Evolutionary conservation across 2,329 filamentous ascomycete species (phyloP).

Genomic region (Alternaria sp.): DNA sequence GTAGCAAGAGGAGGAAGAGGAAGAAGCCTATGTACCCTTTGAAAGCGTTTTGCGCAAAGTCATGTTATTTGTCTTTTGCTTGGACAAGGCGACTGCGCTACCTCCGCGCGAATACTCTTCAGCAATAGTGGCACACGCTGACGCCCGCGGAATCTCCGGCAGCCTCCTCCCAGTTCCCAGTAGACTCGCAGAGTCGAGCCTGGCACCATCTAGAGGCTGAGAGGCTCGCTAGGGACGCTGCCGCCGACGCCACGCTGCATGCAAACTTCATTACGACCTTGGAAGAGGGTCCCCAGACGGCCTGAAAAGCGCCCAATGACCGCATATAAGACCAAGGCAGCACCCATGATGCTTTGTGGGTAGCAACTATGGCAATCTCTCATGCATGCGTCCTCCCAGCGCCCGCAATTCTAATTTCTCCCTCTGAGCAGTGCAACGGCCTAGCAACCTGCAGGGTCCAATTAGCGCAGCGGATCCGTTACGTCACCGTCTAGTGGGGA

Average conservation of each 20-base stretch:
- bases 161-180: constrained; percentile 19
- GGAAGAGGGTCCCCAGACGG: constrained; percentile 14
- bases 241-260: constrained; percentile 26
- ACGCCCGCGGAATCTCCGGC: constrained; percentile 29
- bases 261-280: constrained; percentile 16
- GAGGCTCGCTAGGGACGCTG: constrained; percentile 21
- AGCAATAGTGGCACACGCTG: constrained; percentile 23
- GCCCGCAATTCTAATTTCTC: constrained; percentile 7
- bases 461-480: constrained; percentile 19
- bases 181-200: constrained; percentile 13
- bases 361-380: constrained; percentile 6
- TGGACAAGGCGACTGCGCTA: constrained; percentile 21
- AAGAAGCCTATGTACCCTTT: not conserved
- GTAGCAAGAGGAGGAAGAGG: not conserved
- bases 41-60: constrained; percentile 2
- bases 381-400: constrained; percentile 10
- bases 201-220: constrained; percentile 22
- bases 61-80: constrained; percentile 17
- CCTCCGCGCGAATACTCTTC: constrained; percentile 24
- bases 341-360: not conserved
- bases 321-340: constrained; percentile 7
- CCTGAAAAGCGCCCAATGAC: constrained; percentile 10
- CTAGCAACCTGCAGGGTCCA: constrained; percentile 24
- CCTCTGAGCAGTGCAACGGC: constrained; percentile 18
- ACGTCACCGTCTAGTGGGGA: constrained; percentile 29